Evolutionary conservation across 1,284 basidiomycete genomes (phyloP), one percentile per base, ranked within the genome.

Genomic region (Moniliella sp.): DNA sequence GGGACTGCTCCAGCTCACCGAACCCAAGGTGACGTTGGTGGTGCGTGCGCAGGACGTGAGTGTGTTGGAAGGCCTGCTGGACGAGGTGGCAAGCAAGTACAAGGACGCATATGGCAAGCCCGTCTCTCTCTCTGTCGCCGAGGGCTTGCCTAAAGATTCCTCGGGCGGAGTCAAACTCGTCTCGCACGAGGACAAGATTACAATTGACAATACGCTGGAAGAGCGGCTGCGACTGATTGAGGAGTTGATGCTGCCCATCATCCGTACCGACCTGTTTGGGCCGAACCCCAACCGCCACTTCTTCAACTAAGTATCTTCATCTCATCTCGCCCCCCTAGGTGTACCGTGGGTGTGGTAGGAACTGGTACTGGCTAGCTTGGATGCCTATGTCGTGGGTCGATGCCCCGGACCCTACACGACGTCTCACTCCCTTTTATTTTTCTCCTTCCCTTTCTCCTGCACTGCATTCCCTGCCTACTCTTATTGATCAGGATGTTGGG

Each of bases 61-160:
- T 33, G 30, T 50, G 17, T n/a, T n/a, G n/a, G n/a, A n/a, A n/a
- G n/a, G n/a, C n/a, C n/a, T n/a, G n/a, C n/a, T n/a, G n/a, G n/a
- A n/a, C n/a, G n/a, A n/a, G n/a, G 52, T 49, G 15, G 42, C 56
- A 46, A 67, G 70, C 31, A 78, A 80, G 0, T 69, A 70, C 0
- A 71, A 67, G 36, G 72, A 78, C 30, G 68, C 80, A 39, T 78
- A 79, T 34, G 86, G 83, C 13, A 67, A 70, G 35, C 66, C 71
- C 25, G 64, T 78, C 25, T 65, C 66, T 27, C 67, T 75, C 37
- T 65, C 67, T 2, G 72, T 86, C 2, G 68, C 77, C 32, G 72
- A 69, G 14, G 67, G 67, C 18, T 61, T 97, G 41, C 64, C 68
- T 27, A 72, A 83, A 50, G 76, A 82, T 35, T 39, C 39, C 25